A percentile compares a stretch with the other conserved stretches of the same genome.
These are phyloP conservation scores for Colletotrichum simmondsii DNA, from an alignment of 2,329 filamentous ascomycete genomes.

Conservation along the genomic window DNA sequence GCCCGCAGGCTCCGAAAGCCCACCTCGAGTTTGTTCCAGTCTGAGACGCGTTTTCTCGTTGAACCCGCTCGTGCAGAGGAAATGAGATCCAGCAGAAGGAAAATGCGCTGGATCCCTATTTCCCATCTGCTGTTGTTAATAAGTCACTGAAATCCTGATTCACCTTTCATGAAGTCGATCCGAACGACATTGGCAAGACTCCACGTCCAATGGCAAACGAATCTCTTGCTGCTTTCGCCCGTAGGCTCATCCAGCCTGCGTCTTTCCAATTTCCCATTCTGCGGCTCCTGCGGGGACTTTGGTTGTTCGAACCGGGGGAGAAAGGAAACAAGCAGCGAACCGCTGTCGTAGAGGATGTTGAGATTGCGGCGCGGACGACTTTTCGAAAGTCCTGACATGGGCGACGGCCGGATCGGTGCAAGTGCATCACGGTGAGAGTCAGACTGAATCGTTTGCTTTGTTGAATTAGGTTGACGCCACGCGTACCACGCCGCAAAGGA, in stretches of 20 bases:
- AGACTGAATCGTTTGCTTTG: not conserved
- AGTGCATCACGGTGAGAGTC: slow-evolving; percentile 4
- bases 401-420: slow-evolving; percentile 8
- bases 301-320: not conserved
- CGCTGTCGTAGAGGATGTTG: not conserved
- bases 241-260: not conserved
- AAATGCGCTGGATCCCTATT: not conserved
- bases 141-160: not conserved
- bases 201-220: not conserved
- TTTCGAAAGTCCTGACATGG: not conserved
- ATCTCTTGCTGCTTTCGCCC: not conserved
- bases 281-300: not conserved
- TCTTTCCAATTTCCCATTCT: not conserved
- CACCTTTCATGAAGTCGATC: not conserved
- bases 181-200: not conserved
- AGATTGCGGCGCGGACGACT: not conserved
- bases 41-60: not conserved
- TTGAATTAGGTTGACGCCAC: not conserved
- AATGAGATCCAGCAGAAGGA: not conserved
- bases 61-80: not conserved
- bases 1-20: not conserved
- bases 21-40: not conserved
- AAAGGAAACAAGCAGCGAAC: not conserved
- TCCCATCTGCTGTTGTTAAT: not conserved
- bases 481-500: not conserved